Evolutionary conservation across 306 rosid genomes (phyloP).

Genomic region (Begonia loranthoides): DNA sequence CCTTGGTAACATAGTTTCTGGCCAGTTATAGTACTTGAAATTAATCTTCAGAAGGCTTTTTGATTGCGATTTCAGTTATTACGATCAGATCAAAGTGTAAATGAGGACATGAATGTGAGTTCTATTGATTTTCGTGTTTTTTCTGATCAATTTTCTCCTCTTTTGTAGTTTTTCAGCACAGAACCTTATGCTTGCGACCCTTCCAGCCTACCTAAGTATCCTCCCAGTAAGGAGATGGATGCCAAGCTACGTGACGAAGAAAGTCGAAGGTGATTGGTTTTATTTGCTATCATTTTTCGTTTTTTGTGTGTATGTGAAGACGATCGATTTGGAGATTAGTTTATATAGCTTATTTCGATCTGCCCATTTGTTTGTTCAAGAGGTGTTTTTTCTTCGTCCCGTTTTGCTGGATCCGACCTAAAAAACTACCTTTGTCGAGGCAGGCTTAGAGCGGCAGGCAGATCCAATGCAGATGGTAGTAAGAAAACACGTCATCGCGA

Average conservation of each 20-base stretch:
- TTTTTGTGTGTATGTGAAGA: too few relatives aligned
- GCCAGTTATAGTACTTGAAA: too few relatives aligned
- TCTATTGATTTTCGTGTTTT: not conserved
- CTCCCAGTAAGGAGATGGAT: constrained; percentile 99
- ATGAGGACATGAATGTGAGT: too few relatives aligned
- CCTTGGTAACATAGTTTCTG: too few relatives aligned
- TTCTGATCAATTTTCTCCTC: constrained; percentile 7
- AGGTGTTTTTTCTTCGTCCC: too few relatives aligned
- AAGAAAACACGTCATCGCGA: constrained; percentile 80
- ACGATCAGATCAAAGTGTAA: too few relatives aligned
- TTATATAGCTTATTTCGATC: too few relatives aligned
- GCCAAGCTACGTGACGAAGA: constrained; percentile 95
- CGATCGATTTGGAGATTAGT: too few relatives aligned
- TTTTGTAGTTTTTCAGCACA: constrained; percentile 76
- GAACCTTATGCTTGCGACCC: constrained; percentile 97
- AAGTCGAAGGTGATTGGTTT: constrained; percentile 68
- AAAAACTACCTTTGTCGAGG: constrained; percentile 18
- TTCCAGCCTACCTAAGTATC: constrained; percentile 94
- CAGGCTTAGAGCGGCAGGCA: constrained; percentile 82
- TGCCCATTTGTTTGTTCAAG: too few relatives aligned
- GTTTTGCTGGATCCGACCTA: too few relatives aligned
- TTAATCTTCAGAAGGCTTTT: too few relatives aligned
- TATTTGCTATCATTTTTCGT: not conserved
- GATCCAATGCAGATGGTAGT: constrained; percentile 63
- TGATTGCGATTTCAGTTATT: not conserved